Evolutionary conservation across 2,329 filamentous ascomycete species (phyloP).

Genomic region (Aureobasidium vineae): DNA sequence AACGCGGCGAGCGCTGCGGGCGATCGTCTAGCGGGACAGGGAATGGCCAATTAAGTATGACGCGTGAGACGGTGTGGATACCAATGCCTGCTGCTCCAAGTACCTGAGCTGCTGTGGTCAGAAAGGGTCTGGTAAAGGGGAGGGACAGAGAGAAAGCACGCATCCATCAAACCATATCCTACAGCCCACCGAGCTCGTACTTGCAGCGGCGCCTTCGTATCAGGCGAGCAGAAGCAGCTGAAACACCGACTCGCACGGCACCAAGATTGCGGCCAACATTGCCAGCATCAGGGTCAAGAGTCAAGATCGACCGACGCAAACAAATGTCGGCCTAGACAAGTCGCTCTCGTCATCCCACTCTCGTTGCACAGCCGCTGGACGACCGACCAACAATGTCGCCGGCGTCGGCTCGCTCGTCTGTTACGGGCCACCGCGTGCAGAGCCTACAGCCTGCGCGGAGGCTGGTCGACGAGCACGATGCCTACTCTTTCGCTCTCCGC

Average conservation of each 20-base stretch:
- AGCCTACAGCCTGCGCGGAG: constrained; percentile 45
- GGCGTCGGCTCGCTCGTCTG: constrained; percentile 35
- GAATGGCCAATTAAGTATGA: constrained; percentile 20
- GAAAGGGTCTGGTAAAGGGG: constrained; percentile 15
- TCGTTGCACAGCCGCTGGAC: not conserved
- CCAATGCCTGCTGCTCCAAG: not conserved
- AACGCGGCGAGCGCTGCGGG: constrained; percentile 17
- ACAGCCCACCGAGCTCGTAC: not conserved
- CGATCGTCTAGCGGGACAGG: constrained; percentile 8
- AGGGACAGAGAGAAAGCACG: not conserved
- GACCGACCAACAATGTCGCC: constrained; percentile 31
- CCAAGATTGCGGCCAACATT: not conserved
- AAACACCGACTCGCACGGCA: not conserved
- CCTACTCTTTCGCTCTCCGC: constrained; percentile 86
- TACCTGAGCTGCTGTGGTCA: not conserved
- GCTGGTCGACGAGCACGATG: constrained; percentile 63
- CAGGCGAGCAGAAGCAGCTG: constrained; percentile 4
- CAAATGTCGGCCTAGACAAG: constrained; percentile 10
- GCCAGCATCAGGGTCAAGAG: not conserved
- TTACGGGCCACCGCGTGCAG: constrained; percentile 44
- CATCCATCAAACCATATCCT: not conserved
- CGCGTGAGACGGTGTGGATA: constrained; percentile 19
- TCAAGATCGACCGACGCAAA: not conserved
- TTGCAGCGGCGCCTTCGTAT: not conserved
- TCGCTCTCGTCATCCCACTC: not conserved